These are phyloP conservation scores for Colletotrichum magnum DNA, from an alignment of 2,329 filamentous ascomycete species.

Conservation along the genomic window DNA sequence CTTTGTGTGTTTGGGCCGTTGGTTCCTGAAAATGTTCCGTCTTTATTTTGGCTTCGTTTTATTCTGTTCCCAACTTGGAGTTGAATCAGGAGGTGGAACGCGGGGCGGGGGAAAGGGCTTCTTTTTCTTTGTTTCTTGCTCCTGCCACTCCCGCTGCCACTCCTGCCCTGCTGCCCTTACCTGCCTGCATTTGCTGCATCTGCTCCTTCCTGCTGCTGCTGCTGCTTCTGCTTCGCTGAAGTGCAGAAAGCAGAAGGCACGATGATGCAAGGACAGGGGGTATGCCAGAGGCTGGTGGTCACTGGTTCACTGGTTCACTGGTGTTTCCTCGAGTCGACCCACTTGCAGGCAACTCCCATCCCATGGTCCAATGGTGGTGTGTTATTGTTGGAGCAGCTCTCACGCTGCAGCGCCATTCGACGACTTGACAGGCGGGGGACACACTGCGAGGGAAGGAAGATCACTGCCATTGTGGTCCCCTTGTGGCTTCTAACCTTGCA, in stretches of 20 bases:
- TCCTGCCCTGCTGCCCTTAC: too few species aligned
- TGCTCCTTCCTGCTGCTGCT: too few species aligned
- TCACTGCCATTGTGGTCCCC: not conserved
- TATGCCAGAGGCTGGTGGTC: too few species aligned
- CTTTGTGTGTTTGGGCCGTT: constrained; percentile 10
- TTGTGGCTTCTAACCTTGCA: too few species aligned
- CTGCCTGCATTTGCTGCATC: too few species aligned
- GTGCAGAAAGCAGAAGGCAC: too few species aligned
- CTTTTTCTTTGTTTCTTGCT: too few species aligned
- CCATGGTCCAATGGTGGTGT: constrained; percentile 27
- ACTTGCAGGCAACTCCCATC: constrained; percentile 2
- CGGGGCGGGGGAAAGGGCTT: not conserved
- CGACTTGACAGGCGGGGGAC: constrained; percentile 28
- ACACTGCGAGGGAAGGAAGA: constrained; percentile 17
- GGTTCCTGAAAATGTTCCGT: not conserved
- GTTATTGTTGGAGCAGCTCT: constrained; percentile 20
- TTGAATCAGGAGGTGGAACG: not conserved
- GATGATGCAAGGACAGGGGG: too few species aligned
- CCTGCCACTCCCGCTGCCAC: too few species aligned
- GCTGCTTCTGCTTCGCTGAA: too few species aligned
- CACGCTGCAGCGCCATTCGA: constrained; percentile 1
- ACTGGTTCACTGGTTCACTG: too few species aligned
- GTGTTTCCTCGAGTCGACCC: constrained; percentile 10
- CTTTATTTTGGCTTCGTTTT: not conserved
- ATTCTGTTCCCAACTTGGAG: not conserved